These are phyloP conservation scores for Fusarium goolgardi DNA, from an alignment of 2,329 filamentous ascomycete species.

Conservation along the genomic window DNA sequence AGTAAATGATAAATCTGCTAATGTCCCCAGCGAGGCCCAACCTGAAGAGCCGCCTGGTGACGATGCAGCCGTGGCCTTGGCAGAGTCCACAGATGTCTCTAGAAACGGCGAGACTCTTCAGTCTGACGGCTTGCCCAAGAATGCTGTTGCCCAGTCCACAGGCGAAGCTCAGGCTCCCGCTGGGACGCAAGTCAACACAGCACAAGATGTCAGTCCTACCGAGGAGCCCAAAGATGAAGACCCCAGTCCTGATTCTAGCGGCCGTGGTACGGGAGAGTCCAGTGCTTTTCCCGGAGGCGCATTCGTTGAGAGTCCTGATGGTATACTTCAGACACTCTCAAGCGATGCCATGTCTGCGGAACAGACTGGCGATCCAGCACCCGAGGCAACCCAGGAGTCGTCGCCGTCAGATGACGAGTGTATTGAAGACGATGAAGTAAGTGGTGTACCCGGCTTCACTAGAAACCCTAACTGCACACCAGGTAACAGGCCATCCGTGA, in stretches of 20 bases:
- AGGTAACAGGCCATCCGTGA: slow-evolving; percentile 27
- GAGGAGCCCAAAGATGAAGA: neutral
- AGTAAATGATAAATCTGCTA: slow-evolving; percentile 1
- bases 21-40: neutral
- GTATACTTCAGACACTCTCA: neutral
- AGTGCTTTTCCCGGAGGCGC: slow-evolving; percentile 22
- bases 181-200: neutral
- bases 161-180: neutral
- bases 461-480: slow-evolving; percentile 47
- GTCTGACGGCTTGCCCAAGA: neutral
- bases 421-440: slow-evolving; percentile 36
- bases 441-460: slow-evolving; percentile 39
- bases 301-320: slow-evolving; percentile 23
- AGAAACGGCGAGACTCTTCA: neutral
- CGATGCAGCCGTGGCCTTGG: neutral
- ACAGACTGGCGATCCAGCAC: neutral
- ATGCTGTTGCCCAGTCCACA: slow-evolving; percentile 4
- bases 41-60: neutral
- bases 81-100: neutral
- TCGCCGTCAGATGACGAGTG: slow-evolving; percentile 7
- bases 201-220: neutral
- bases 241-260: neutral
- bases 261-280: neutral
- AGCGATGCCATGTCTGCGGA: neutral
- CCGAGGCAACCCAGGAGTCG: neutral